phyloP scores from a whole-genome alignment of 2,329 filamentous ascomycete genomes.

The Venturia carpophila region DNA sequence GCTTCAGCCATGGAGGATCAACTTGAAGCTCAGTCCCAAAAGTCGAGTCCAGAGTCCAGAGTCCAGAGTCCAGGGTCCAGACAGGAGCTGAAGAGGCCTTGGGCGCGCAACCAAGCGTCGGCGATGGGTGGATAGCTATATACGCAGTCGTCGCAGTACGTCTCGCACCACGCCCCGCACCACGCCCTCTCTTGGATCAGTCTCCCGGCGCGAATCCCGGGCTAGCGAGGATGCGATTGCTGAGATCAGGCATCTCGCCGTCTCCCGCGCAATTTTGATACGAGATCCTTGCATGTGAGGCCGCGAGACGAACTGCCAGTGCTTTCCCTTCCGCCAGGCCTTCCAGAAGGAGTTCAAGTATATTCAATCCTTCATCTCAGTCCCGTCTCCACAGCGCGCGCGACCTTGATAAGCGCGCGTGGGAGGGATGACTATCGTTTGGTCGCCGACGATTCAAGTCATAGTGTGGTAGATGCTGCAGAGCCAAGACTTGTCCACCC shows the following conservation, averaged over 20 bases:
- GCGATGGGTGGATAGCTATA: not conserved
- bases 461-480: not conserved
- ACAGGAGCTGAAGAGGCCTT: not conserved
- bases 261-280: not conserved
- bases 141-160: no score
- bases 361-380: not conserved
- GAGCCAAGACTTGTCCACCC: constrained; percentile 3
- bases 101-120: not conserved
- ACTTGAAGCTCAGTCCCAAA: not conserved
- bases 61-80: no score
- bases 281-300: not conserved
- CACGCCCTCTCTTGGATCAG: not conserved
- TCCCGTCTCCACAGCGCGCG: not conserved
- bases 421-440: not conserved
- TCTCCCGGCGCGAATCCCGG: not conserved
- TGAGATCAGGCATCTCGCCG: not conserved
- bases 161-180: not conserved
- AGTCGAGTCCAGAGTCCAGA: not conserved
- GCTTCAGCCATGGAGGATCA: not conserved
- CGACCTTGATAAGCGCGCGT: not conserved
- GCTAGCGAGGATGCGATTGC: not conserved
- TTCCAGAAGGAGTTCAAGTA: not conserved
- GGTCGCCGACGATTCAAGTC: not conserved
- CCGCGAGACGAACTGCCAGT: not conserved
- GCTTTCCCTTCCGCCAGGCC: not conserved